These are phyloP conservation scores for Coemansia erecta DNA, from an alignment of 192 early-diverging fungal genomes.

Conservation along the genomic window DNA sequence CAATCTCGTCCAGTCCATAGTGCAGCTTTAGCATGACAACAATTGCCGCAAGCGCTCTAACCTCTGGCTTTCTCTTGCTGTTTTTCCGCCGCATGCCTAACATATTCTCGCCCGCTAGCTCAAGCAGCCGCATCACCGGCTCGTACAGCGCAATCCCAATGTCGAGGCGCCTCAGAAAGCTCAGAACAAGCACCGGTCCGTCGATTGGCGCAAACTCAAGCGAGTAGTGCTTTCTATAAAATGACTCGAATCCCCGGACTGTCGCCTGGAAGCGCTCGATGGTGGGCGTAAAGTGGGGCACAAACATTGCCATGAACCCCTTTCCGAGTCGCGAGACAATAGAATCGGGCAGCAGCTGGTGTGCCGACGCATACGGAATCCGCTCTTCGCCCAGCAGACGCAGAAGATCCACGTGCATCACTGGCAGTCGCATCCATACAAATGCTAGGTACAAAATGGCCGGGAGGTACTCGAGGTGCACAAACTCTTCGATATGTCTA, in stretches of 20 bases:
- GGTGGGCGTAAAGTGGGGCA: slow-evolving; percentile 15
- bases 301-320: slow-evolving; percentile 14
- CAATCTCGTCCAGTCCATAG: slow-evolving; percentile 50
- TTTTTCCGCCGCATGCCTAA: not conserved
- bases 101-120: not conserved
- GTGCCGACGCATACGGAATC: slow-evolving; percentile 30
- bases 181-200: slow-evolving; percentile 18
- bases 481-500: slow-evolving; percentile 19
- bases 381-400: slow-evolving; percentile 36
- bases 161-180: slow-evolving; percentile 21
- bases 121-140: slow-evolving; percentile 29
- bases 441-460: slow-evolving; percentile 28
- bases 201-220: slow-evolving; percentile 18
- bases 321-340: slow-evolving; percentile 23
- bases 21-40: slow-evolving; percentile 42
- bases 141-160: slow-evolving; percentile 24
- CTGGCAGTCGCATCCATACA: slow-evolving; percentile 24
- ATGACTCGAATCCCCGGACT: slow-evolving; percentile 10
- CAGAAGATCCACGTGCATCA: slow-evolving; percentile 30
- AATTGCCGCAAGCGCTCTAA: slow-evolving; percentile 18
- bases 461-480: slow-evolving; percentile 39
- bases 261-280: slow-evolving; percentile 2
- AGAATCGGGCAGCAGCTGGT: slow-evolving; percentile 13
- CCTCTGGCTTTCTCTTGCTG: not conserved
- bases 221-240: slow-evolving; percentile 22